Evolutionary conservation across 805 yeast genomes (phyloP).

Genomic region (Kuraishia ogatae): DNA sequence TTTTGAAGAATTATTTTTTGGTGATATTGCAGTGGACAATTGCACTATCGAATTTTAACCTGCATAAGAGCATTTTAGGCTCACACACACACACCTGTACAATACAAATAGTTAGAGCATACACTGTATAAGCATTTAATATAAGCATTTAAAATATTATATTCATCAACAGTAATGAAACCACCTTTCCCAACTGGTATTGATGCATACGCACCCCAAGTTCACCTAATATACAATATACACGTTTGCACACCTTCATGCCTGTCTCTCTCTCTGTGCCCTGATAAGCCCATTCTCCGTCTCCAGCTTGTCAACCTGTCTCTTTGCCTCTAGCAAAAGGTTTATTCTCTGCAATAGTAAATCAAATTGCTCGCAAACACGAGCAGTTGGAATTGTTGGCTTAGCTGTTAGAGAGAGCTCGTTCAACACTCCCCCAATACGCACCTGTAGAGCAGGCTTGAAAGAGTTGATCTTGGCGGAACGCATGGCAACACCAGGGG

Average conservation of each 20-base stretch:
- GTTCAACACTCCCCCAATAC: slow-evolving; percentile 51
- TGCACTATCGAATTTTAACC: background rate
- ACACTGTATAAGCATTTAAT: background rate
- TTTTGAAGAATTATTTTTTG: background rate
- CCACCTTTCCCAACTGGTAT: background rate
- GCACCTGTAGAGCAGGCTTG: slow-evolving; percentile 68
- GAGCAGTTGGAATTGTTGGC: slow-evolving; percentile 84
- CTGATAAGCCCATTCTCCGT: slow-evolving; percentile 57
- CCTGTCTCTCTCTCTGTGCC: slow-evolving; percentile 11
- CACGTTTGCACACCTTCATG: background rate
- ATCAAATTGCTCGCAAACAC: slow-evolving; percentile 71
- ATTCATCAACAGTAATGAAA: background rate
- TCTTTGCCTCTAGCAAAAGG: slow-evolving; percentile 72
- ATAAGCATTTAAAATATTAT: too few species aligned
- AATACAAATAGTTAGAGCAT: too few species aligned
- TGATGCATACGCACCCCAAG: too few species aligned
- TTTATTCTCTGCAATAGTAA: slow-evolving; percentile 61
- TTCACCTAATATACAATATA: background rate
- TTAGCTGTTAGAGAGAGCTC: slow-evolving; percentile 75
- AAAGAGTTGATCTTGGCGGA: slow-evolving; percentile 71
- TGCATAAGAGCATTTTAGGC: background rate
- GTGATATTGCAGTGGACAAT: background rate
- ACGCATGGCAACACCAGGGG: slow-evolving; percentile 77
- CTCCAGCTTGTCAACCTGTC: slow-evolving; percentile 78
- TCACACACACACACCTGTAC: background rate